Evolutionary conservation across 2,329 filamentous ascomycete genomes (phyloP).

Genomic region (Chrysoporthe puriensis): DNA sequence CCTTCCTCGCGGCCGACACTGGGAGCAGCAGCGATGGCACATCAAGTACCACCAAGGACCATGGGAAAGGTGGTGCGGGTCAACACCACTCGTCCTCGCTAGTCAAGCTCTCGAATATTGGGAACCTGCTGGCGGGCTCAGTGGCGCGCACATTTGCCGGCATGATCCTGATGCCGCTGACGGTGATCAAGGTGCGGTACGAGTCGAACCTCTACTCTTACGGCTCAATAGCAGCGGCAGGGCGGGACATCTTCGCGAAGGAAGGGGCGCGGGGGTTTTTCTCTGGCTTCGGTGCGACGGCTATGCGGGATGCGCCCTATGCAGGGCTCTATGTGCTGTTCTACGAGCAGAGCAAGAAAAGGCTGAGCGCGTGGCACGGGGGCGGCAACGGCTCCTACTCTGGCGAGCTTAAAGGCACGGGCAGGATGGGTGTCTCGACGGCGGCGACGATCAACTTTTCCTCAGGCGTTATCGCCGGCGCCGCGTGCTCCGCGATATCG

Average conservation of each 20-base stretch:
- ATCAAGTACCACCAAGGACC: conserved; percentile 31
- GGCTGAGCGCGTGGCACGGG: conserved; percentile 48
- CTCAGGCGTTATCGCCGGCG: conserved; percentile 80
- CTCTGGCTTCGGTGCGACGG: conserved; percentile 89
- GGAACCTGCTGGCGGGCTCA: conserved; percentile 85
- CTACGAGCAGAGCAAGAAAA: conserved; percentile 82
- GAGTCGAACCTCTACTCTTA: conserved; percentile 89
- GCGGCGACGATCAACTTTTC: conserved; percentile 80
- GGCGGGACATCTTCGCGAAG: conserved; percentile 70
- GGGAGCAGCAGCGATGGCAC: conserved; percentile 31
- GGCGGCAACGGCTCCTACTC: conserved; percentile 10
- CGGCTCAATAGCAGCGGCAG: conserved; percentile 73
- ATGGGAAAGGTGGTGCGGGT: conserved; percentile 52
- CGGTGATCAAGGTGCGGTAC: conserved; percentile 94
- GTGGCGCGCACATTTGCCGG: conserved; percentile 83
- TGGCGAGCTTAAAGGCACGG: conserved; percentile 12
- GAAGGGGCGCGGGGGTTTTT: conserved; percentile 88
- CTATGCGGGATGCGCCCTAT: conserved; percentile 93
- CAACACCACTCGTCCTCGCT: conserved; percentile 70
- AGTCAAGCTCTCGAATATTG: conserved; percentile 79
- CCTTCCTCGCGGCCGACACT: conserved; percentile 40
- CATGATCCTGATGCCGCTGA: conserved; percentile 92
- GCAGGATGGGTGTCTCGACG: conserved; percentile 42
- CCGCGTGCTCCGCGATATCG: conserved; percentile 82
- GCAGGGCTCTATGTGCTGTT: conserved; percentile 93